These are phyloP conservation scores for Boletus rufocinnamomeus DNA, from an alignment of 768 basidiomycete genomes.

Conservation along the genomic window DNA sequence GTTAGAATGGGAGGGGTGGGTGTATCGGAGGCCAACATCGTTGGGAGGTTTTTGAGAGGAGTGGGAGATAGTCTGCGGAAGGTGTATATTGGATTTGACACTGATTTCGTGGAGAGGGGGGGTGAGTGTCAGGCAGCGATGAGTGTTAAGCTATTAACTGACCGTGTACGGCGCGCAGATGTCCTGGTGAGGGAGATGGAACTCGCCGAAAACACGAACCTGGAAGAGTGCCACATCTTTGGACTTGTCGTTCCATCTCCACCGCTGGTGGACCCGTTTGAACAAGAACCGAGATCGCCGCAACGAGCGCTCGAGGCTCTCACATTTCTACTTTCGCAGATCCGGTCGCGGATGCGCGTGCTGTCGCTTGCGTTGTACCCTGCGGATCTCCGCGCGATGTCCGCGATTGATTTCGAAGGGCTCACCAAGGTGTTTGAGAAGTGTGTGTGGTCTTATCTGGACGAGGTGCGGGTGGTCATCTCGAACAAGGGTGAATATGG, in stretches of 20 bases:
- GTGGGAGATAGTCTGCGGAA: conserved; percentile 26
- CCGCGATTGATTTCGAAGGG: conserved; percentile 34
- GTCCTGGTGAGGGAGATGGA: conserved; percentile 30
- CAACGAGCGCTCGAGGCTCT: conserved; percentile 24
- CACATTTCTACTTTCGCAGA: conserved; percentile 29
- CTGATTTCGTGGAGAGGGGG: conserved; percentile 32
- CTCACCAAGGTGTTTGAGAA: conserved; percentile 26
- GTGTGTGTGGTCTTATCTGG: conserved; percentile 23
- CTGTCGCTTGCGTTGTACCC: conserved; percentile 35
- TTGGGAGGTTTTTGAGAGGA: conserved; percentile 30
- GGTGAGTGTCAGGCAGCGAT: conserved; percentile 21
- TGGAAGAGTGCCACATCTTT: conserved; percentile 36
- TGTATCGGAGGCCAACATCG: conserved; percentile 25
- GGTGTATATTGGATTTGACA: conserved; percentile 33
- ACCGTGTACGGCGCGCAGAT: conserved; percentile 18
- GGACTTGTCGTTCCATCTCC: conserved; percentile 35
- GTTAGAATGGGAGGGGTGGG: conserved; percentile 33
- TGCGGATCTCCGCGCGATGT: conserved; percentile 33
- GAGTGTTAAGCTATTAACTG: background rate
- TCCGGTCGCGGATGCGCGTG: conserved; percentile 32
- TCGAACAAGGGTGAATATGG: conserved; percentile 33
- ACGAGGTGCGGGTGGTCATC: conserved; percentile 32
- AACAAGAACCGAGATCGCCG: conserved; percentile 9
- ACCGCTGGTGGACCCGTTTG: conserved; percentile 28
- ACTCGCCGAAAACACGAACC: conserved; percentile 26